Percentiles rank a stretch among this genome's conserved stretches.
Conservation (phyloP, 2,329 filamentous ascomycete species). For the Helminthosporium solani region DNA sequence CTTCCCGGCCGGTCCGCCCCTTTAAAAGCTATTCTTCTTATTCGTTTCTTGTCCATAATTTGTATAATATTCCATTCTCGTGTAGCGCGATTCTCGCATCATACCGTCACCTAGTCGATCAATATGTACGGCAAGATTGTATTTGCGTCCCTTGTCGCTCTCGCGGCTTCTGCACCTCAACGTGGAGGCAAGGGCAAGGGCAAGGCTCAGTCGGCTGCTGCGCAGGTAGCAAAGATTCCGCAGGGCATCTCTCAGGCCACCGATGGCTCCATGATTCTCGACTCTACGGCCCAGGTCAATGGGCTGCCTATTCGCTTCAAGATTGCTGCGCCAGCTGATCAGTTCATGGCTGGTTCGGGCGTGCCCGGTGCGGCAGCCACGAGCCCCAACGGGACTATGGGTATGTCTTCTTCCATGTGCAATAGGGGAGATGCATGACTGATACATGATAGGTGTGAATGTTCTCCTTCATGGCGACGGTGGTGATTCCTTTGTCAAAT, state of each 20-base stretch:
- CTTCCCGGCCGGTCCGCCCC: conserved; percentile 30
- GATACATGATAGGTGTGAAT: conserved; percentile 49
- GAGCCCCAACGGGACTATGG: conserved; percentile 39
- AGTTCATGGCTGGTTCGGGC: conserved; percentile 54
- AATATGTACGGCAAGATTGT: conserved; percentile 21
- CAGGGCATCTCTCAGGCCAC: conserved; percentile 46
- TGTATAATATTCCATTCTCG: conserved; percentile 7
- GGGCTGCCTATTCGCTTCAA: conserved; percentile 58
- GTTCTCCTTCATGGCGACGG: conserved; percentile 62
- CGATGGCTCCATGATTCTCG: conserved; percentile 58
- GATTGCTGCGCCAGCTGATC: conserved; percentile 55
- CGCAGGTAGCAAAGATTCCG: conserved; percentile 37
- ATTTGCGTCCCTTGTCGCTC: conserved; percentile 19
- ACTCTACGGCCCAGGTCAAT: conserved; percentile 58
- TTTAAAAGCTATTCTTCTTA: conserved; percentile 5
- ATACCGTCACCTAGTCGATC: not conserved
- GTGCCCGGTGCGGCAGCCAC: conserved; percentile 50
- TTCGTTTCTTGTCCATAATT: conserved; percentile 17
- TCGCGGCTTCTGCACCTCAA: conserved; percentile 27
- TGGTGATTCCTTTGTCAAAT: conserved; percentile 60
- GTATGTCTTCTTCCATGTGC: conserved; percentile 6
- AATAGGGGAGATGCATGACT: not conserved
- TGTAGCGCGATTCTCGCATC: conserved; percentile 11
- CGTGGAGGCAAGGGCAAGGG: conserved; percentile 15
- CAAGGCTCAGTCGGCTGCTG: conserved; percentile 30